Evolutionary conservation across 2,329 filamentous ascomycete species (phyloP).

Genomic region (Helotiales sp.): DNA sequence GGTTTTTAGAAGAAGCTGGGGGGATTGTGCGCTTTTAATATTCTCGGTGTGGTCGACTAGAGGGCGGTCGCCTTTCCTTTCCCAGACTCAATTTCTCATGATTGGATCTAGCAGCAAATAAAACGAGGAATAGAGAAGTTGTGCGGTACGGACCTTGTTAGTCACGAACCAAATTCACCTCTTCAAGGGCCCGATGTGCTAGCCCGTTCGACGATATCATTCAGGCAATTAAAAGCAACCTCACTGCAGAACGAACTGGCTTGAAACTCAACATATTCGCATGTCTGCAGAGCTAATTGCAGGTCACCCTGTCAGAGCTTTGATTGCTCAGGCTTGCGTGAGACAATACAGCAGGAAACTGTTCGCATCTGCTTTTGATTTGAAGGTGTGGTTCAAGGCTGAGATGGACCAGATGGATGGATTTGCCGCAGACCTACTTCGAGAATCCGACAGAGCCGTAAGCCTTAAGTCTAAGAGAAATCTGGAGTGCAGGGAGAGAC

Average conservation of each 20-base stretch:
- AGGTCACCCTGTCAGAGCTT: not conserved
- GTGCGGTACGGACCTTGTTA: too few species aligned
- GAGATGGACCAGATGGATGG: not conserved
- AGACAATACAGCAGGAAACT: not conserved
- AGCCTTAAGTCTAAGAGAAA: not conserved
- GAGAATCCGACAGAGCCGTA: not conserved
- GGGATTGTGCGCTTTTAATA: too few species aligned
- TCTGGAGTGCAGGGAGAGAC: not conserved
- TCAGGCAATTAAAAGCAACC: not conserved
- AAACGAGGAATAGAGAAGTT: too few species aligned
- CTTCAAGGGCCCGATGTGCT: not conserved
- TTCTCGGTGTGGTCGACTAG: too few species aligned
- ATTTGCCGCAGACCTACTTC: not conserved
- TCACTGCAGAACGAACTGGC: not conserved
- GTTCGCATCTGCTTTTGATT: not conserved
- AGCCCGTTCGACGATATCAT: not conserved
- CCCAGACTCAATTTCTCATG: too few species aligned
- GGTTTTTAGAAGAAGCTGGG: too few species aligned
- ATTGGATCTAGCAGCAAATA: too few species aligned
- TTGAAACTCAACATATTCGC: not conserved
- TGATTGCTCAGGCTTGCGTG: not conserved
- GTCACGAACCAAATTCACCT: not conserved
- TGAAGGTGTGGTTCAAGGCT: not conserved
- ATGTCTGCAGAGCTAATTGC: not conserved
- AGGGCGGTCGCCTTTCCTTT: too few species aligned